These are phyloP conservation scores for Meyerozyma smithsonii DNA, from an alignment of 1,139 yeast species.

Conservation along the genomic window DNA sequence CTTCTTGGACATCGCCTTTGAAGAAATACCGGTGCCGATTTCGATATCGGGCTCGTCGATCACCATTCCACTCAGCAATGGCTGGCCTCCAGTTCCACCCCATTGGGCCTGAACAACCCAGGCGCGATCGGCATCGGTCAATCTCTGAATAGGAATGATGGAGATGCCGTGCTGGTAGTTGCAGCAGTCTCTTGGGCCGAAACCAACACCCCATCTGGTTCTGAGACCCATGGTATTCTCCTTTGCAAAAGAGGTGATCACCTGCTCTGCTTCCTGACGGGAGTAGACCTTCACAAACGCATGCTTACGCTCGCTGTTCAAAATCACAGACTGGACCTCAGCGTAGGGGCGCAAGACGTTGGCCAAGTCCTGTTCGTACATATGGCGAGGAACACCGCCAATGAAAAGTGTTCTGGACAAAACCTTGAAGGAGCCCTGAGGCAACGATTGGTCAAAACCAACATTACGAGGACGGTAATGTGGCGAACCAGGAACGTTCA, in stretches of 20 bases:
- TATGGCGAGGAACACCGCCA: slow-evolving; percentile 85
- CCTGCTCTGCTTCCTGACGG: slow-evolving; percentile 88
- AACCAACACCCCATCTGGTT: slow-evolving; percentile 98
- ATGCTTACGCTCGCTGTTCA: slow-evolving; percentile 85
- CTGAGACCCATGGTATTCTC: slow-evolving; percentile 55
- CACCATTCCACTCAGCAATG: slow-evolving; percentile 74
- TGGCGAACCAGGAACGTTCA: slow-evolving; percentile 63
- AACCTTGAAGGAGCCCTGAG: slow-evolving; percentile 79
- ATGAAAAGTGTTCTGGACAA: slow-evolving; percentile 85
- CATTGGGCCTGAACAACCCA: slow-evolving; percentile 92
- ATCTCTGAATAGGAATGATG: slow-evolving; percentile 75
- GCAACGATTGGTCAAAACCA: slow-evolving; percentile 64
- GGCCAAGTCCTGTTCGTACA: slow-evolving; percentile 71
- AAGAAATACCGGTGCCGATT: slow-evolving; percentile 89
- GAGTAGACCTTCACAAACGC: slow-evolving; percentile 96
- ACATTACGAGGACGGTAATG: slow-evolving; percentile 72
- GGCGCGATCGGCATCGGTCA: slow-evolving; percentile 88
- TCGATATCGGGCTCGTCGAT: slow-evolving; percentile 98
- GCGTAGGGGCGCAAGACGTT: slow-evolving; percentile 77
- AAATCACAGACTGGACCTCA: slow-evolving; percentile 87
- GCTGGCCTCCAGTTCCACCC: slow-evolving; percentile 96
- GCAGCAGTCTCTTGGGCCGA: slow-evolving; percentile 97
- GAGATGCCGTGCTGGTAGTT: slow-evolving; percentile 90
- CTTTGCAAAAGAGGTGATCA: slow-evolving; percentile 51
- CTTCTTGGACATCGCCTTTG: slow-evolving; percentile 84